phyloP scores from a whole-genome alignment of 2,329 filamentous ascomycete genomes.

The Zasmidium citrigriseum region DNA sequence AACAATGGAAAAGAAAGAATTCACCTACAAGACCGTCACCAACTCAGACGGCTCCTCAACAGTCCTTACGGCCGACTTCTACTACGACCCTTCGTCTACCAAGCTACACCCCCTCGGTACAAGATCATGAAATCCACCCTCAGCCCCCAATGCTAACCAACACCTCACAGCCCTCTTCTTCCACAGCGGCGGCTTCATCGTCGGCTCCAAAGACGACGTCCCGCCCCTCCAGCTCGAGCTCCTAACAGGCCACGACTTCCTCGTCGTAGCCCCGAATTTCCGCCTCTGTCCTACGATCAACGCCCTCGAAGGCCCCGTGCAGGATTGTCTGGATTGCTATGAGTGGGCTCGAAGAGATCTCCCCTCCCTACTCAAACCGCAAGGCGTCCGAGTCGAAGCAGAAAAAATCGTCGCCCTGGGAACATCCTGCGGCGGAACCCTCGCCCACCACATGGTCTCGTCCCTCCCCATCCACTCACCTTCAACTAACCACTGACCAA shows the following conservation, averaged over 20 bases:
- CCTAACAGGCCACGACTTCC: neutral
- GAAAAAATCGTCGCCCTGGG: neutral
- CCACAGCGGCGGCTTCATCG: neutral
- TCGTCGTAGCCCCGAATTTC: neutral
- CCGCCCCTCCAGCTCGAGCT: neutral
- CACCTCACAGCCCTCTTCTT: neutral
- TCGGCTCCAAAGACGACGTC: neutral
- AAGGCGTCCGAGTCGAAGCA: neutral
- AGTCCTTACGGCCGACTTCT: too few species aligned
- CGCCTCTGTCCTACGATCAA: neutral
- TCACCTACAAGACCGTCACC: too few species aligned
- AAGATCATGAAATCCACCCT: neutral
- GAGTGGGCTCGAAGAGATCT: neutral
- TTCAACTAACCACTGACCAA: neutral
- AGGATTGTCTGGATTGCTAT: constrained; percentile 2
- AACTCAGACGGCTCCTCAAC: too few species aligned
- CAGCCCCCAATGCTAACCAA: neutral
- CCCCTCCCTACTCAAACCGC: neutral
- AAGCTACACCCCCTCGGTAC: too few species aligned
- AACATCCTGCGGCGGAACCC: neutral
- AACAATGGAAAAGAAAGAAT: too few species aligned
- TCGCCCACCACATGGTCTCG: neutral
- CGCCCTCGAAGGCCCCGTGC: neutral
- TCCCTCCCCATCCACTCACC: neutral
- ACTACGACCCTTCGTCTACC: too few species aligned